Conservation (phyloP, 331 rosid species). For the Acacia pycnantha region DNA sequence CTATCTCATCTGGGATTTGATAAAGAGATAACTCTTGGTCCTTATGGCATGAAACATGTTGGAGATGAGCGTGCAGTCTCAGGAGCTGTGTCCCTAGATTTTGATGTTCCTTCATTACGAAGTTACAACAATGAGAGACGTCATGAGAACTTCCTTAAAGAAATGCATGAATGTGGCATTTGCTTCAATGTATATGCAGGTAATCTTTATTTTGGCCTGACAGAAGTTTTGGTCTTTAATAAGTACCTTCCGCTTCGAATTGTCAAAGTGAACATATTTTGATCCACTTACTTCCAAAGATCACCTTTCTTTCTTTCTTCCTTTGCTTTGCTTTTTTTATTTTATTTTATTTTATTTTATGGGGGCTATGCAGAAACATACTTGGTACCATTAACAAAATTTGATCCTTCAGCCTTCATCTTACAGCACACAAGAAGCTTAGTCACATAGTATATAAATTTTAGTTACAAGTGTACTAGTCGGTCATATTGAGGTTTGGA, state of each 20-base stretch:
- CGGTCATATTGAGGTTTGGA: not conserved
- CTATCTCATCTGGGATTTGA: conserved; percentile 70
- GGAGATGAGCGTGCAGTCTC: conserved; percentile 68
- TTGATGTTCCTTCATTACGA: conserved; percentile 61
- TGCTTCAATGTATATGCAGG: conserved; percentile 81
- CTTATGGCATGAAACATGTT: conserved; percentile 44
- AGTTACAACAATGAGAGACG: conserved; percentile 62
- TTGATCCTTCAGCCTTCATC: not conserved
- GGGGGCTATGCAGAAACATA: not conserved
- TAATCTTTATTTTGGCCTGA: conserved; percentile 32
- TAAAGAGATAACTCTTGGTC: conserved; percentile 67
- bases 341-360: too few relatives aligned
- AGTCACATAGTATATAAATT: not conserved
- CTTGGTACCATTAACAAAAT: conserved; percentile 9
- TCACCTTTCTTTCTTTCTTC: not conserved
- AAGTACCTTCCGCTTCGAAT: not conserved
- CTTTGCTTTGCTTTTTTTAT: too few relatives aligned
- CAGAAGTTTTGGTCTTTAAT: not conserved
- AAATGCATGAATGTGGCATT: conserved; percentile 73
- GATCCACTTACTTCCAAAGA: not conserved
- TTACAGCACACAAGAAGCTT: not conserved
- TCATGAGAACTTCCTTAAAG: conserved; percentile 57
- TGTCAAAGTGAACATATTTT: not conserved
- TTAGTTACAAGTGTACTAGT: not conserved
- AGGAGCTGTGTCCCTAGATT: conserved; percentile 56